These are phyloP conservation scores for Dioszegia hungarica DNA, from an alignment of 768 basidiomycete species.

Conservation along the genomic window DNA sequence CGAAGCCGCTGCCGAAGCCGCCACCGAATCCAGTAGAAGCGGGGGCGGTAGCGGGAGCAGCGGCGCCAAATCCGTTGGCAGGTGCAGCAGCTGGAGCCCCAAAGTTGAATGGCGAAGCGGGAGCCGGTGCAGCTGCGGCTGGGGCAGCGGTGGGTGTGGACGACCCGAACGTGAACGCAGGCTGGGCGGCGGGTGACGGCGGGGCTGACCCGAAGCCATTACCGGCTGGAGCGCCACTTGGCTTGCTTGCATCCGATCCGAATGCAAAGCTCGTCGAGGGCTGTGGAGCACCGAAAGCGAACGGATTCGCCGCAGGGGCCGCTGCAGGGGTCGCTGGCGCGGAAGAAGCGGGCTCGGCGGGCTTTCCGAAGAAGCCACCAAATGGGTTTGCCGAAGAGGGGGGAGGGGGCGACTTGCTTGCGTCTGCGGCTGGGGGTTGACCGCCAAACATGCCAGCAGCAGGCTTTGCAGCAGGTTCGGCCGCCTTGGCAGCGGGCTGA, in stretches of 20 bases:
- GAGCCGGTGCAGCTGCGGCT: not conserved
- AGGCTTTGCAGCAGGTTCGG: not conserved
- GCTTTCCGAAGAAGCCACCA: not conserved
- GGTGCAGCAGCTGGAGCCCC: conserved; percentile 1
- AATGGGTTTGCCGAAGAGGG: not conserved
- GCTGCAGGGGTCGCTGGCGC: not conserved
- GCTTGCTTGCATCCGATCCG: not conserved
- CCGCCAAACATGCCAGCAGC: not conserved
- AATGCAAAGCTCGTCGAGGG: not conserved
- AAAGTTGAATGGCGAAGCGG: not conserved
- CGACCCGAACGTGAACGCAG: not conserved
- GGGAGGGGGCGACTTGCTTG: not conserved
- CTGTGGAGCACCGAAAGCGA: not conserved
- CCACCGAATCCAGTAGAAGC: not conserved
- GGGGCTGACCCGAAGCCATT: not conserved
- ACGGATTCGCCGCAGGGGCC: not conserved
- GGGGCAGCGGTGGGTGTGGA: not conserved
- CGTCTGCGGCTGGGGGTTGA: not conserved
- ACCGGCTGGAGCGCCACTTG: not conserved
- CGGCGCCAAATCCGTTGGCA: not conserved
- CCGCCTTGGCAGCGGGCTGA: not conserved
- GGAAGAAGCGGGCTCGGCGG: not conserved
- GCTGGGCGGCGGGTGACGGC: not conserved
- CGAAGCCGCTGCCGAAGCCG: not conserved
- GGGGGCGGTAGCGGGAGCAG: not conserved